These are phyloP conservation scores for Colletotrichum sansevieriae DNA, from an alignment of 2,329 filamentous ascomycete species.

Conservation along the genomic window DNA sequence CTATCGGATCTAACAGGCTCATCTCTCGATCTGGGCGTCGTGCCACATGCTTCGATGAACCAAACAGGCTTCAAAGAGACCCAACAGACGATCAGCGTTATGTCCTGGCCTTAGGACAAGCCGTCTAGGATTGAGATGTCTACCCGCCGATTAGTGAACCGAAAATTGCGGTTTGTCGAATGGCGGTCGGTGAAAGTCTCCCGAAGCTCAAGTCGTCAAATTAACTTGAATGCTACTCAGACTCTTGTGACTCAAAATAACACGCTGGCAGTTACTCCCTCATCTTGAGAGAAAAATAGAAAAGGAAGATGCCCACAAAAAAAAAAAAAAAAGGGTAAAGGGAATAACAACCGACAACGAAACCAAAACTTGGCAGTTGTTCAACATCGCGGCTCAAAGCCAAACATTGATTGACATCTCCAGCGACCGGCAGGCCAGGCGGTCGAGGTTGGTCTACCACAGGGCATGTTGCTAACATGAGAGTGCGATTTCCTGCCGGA, in stretches of 20 bases:
- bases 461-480: neutral
- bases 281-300: neutral
- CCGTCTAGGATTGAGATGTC: neutral
- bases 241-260: neutral
- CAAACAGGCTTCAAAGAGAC: conserved; percentile 2
- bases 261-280: neutral
- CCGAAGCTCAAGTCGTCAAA: neutral
- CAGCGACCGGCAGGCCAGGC: conserved; percentile 7
- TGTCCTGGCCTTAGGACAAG: neutral
- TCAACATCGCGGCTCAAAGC: neutral
- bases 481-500: conserved; percentile 14
- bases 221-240: neutral
- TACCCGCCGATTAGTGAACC: neutral
- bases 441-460: neutral
- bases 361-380: neutral
- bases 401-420: conserved; percentile 3
- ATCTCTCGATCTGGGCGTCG: neutral
- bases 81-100: neutral
- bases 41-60: neutral
- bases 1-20: neutral
- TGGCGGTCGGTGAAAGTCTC: neutral
- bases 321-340: too few relatives aligned
- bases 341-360: neutral
- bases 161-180: neutral
- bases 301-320: neutral